These are phyloP conservation scores for Phytopythium aichiense DNA, from an alignment of 352 stramenopile species.

Conservation along the genomic window DNA sequence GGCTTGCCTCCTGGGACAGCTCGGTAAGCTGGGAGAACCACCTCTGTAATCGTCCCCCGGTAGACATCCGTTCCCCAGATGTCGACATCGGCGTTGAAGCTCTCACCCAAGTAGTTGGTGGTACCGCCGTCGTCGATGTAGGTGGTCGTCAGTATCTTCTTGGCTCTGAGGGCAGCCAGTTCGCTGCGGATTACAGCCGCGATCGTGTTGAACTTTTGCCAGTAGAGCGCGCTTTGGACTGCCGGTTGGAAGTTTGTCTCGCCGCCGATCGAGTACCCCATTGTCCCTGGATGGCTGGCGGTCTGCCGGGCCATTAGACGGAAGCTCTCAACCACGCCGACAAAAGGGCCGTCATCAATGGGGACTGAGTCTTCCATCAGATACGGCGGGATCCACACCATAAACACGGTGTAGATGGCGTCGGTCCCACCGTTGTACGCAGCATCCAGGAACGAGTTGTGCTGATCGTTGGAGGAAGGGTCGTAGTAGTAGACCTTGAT, in stretches of 20 bases:
- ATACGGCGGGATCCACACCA: constrained; percentile 31
- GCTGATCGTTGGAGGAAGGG: constrained; percentile 9
- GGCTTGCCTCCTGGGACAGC: constrained; percentile 21
- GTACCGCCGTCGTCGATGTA: constrained; percentile 32
- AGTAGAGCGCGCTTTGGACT: constrained; percentile 20
- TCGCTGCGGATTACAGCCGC: constrained; percentile 21
- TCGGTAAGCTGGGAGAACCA: constrained; percentile 24
- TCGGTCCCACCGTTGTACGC: constrained; percentile 27
- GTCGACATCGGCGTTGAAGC: constrained; percentile 28
- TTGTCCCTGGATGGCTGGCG: constrained; percentile 23
- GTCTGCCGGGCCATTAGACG: constrained; percentile 28
- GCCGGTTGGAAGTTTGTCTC: constrained; percentile 37
- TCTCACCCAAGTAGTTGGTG: constrained; percentile 22
- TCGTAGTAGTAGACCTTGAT: constrained; percentile 36
- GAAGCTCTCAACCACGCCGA: constrained; percentile 21
- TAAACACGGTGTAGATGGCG: constrained; percentile 36
- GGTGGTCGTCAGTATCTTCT: constrained; percentile 35
- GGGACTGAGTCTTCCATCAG: constrained; percentile 20
- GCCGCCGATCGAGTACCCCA: constrained; percentile 35
- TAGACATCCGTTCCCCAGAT: constrained; percentile 38
- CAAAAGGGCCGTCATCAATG: constrained; percentile 15
- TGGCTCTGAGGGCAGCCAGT: constrained; percentile 11
- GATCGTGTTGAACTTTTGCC: constrained; percentile 29
- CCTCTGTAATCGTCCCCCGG: constrained; percentile 22
- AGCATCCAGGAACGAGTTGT: constrained; percentile 27